These are phyloP conservation scores for Erythrophleum ivorense DNA, from an alignment of 331 rosid genomes.

Conservation along the genomic window DNA sequence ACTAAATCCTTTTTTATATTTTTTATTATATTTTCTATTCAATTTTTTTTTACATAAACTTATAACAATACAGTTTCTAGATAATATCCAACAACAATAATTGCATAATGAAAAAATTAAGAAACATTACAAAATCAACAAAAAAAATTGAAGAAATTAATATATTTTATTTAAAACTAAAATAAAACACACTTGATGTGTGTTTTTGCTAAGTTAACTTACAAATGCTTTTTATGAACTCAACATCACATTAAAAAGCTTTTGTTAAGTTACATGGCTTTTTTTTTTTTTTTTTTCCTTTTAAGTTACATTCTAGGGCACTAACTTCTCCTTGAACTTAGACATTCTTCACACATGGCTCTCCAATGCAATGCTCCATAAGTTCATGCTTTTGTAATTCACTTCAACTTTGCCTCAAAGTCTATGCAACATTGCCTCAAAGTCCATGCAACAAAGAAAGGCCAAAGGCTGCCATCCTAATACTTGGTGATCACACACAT, in stretches of 20 bases:
- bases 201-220: too few relatives aligned
- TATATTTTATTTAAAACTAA: too few relatives aligned
- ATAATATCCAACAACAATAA: too few relatives aligned
- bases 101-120: too few relatives aligned
- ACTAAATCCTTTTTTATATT: too few relatives aligned
- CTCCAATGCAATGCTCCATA: not conserved
- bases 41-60: too few relatives aligned
- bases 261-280: not conserved
- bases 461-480: conserved; percentile 13
- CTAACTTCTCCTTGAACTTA: conserved; percentile 35
- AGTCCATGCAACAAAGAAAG: not conserved
- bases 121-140: too few relatives aligned
- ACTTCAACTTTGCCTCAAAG: conserved; percentile 2
- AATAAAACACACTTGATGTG: too few relatives aligned
- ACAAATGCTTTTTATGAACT: not conserved
- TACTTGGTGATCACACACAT: conserved; percentile 9
- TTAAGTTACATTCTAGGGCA: not conserved
- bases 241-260: conserved; percentile 13
- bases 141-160: too few relatives aligned
- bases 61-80: too few relatives aligned
- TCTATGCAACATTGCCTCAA: too few relatives aligned
- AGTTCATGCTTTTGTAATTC: not conserved
- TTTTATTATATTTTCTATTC: too few relatives aligned
- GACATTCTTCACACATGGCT: not conserved
- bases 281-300: not conserved